Conservation (phyloP, 176 grass and related monocot genomes). For the Triticum timopheevii region DNA sequence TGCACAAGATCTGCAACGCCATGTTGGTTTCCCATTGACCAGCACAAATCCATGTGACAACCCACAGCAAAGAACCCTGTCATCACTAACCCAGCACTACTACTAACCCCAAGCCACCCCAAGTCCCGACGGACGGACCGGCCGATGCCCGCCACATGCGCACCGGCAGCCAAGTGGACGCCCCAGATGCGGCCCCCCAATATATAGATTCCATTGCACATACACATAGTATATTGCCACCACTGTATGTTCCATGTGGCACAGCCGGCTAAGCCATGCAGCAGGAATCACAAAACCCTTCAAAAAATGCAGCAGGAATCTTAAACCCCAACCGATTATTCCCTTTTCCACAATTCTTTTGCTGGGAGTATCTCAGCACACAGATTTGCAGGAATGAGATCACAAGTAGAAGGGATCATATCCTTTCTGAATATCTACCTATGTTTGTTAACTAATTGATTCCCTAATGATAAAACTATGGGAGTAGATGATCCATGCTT, state of each 20-base stretch:
- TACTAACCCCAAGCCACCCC: not conserved
- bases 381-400: constrained; percentile 24
- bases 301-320: constrained; percentile 20
- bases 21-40: constrained; percentile 28
- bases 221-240: not conserved
- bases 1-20: constrained; percentile 34
- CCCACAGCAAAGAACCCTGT: not conserved
- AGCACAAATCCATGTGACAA: constrained; percentile 46
- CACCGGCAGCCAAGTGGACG: not conserved
- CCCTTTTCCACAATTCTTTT: not conserved
- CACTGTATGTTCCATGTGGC: constrained; percentile 23
- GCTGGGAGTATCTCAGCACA: not conserved
- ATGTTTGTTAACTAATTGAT: not conserved
- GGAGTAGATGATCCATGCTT: constrained; percentile 5
- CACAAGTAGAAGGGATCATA: constrained; percentile 12
- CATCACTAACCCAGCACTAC: constrained; percentile 10
- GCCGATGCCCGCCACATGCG: constrained; percentile 20
- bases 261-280: constrained; percentile 25
- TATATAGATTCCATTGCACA: not conserved
- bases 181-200: not conserved
- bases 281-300: constrained; percentile 17
- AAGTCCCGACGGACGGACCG: not conserved
- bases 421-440: not conserved
- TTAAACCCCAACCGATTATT: constrained; percentile 26
- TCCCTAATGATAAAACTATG: constrained; percentile 1